Evolutionary conservation across 1,284 basidiomycete species (phyloP).

Genomic region (Cutaneotrichosporon spelunceum): DNA sequence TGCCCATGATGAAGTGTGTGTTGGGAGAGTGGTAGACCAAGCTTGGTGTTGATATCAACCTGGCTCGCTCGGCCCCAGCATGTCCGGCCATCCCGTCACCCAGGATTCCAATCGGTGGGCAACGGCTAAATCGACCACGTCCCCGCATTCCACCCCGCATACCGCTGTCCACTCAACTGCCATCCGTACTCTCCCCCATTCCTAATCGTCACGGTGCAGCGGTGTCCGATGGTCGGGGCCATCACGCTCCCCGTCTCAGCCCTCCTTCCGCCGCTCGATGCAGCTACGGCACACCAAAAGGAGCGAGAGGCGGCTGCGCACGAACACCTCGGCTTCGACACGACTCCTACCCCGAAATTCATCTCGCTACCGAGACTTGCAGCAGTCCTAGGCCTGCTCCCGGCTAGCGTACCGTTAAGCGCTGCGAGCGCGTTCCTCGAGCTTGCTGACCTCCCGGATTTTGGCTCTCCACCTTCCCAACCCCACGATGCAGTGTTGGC

Average conservation of each 20-base stretch:
- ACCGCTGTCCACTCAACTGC: background rate
- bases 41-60: background rate
- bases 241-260: slow-evolving; percentile 25
- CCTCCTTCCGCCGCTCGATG: slow-evolving; percentile 24
- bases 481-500: background rate
- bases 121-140: background rate
- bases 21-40: background rate
- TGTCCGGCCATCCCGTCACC: background rate
- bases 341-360: background rate
- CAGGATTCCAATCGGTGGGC: background rate
- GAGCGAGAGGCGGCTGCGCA: background rate
- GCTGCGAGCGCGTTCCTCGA: slow-evolving; percentile 31
- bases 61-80: background rate
- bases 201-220: background rate
- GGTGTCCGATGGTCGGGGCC: background rate
- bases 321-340: background rate
- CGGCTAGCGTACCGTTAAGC: slow-evolving; percentile 37
- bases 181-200: background rate
- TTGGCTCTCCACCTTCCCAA: background rate
- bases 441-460: slow-evolving; percentile 26
- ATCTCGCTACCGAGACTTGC: slow-evolving; percentile 5
- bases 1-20: slow-evolving; percentile 17
- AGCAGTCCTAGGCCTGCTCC: slow-evolving; percentile 36
- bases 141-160: background rate
- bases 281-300: background rate